These are phyloP conservation scores for Casuarina glauca DNA, from an alignment of 306 rosid genomes.

Conservation along the genomic window DNA sequence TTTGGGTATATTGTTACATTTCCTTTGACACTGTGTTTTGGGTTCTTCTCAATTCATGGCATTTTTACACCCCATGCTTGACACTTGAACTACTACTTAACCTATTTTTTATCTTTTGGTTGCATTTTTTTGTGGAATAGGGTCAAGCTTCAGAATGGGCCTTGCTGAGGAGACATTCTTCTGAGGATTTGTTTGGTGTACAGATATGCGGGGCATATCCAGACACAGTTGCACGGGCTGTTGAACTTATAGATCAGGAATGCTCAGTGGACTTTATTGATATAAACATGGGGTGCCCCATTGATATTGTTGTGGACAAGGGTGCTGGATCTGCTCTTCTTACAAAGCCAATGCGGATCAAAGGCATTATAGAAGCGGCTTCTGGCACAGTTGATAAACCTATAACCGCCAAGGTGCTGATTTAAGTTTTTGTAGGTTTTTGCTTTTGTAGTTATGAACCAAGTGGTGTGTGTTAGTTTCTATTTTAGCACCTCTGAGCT, in stretches of 20 bases:
- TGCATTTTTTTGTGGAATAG: slow-evolving; percentile 38
- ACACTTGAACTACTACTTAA: slow-evolving; percentile 1
- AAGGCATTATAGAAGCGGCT: slow-evolving; percentile 66
- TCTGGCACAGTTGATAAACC: slow-evolving; percentile 68
- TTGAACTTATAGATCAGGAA: slow-evolving; percentile 80
- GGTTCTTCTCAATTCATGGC: neutral
- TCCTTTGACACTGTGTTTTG: neutral
- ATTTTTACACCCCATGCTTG: neutral
- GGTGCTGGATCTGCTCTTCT: slow-evolving; percentile 99
- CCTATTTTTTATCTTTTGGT: neutral
- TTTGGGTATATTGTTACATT: neutral
- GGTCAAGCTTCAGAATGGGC: slow-evolving; percentile 99
- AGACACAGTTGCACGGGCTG: slow-evolving; percentile 66
- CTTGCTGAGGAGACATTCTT: slow-evolving; percentile 76
- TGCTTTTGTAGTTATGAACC: too few relatives aligned
- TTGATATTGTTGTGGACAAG: slow-evolving; percentile 86
- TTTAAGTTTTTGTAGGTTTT: slow-evolving; percentile 4
- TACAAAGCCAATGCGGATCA: slow-evolving; percentile 86
- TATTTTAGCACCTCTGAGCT: slow-evolving; percentile 17
- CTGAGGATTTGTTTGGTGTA: slow-evolving; percentile 91
- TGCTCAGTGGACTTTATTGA: slow-evolving; percentile 85
- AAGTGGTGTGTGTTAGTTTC: slow-evolving; percentile 16
- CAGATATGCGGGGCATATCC: slow-evolving; percentile 92
- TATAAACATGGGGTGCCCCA: slow-evolving; percentile 97
- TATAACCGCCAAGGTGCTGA: slow-evolving; percentile 69